Conservation (phyloP, 148 eudicot genomes). For the Pouteria glomerata region DNA sequence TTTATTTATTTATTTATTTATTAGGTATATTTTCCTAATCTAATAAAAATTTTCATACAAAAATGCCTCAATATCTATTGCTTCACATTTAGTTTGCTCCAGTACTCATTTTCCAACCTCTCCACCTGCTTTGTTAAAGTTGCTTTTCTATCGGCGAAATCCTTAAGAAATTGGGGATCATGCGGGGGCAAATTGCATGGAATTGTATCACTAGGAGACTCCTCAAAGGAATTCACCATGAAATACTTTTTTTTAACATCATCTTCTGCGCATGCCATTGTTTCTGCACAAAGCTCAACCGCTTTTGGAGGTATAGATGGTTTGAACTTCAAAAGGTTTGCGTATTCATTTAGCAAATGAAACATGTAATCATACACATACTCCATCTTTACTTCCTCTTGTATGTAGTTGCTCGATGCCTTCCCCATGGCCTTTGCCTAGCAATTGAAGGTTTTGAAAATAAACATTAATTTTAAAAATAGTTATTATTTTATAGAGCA, state of each 20-base stretch:
- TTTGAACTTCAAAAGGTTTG: conserved; percentile 8
- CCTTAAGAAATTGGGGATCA: neutral
- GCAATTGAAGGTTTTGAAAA: neutral
- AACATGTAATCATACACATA: conserved; percentile 9
- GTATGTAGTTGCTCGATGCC: conserved; percentile 8
- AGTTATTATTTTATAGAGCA: neutral
- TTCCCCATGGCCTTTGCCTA: conserved; percentile 6
- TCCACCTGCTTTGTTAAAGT: conserved; percentile 3
- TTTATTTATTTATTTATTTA: no score
- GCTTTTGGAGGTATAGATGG: conserved; percentile 9
- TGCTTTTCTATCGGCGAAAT: conserved; percentile 1
- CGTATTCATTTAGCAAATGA: no score
- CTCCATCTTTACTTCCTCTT: conserved; percentile 5
- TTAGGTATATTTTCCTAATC: no score
- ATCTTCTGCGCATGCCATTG: conserved; percentile 4
- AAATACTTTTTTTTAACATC: neutral
- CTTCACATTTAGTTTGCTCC: no score
- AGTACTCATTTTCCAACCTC: neutral
- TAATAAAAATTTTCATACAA: no score
- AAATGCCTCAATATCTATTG: no score
- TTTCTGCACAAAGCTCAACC: conserved; percentile 8
- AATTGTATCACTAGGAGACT: neutral
- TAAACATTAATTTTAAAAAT: neutral
- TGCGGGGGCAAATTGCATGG: conserved; percentile 10
- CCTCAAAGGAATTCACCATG: conserved; percentile 9